phyloP scores from a whole-genome alignment of 306 rosid genomes.

The Acacia melanoxylon region DNA sequence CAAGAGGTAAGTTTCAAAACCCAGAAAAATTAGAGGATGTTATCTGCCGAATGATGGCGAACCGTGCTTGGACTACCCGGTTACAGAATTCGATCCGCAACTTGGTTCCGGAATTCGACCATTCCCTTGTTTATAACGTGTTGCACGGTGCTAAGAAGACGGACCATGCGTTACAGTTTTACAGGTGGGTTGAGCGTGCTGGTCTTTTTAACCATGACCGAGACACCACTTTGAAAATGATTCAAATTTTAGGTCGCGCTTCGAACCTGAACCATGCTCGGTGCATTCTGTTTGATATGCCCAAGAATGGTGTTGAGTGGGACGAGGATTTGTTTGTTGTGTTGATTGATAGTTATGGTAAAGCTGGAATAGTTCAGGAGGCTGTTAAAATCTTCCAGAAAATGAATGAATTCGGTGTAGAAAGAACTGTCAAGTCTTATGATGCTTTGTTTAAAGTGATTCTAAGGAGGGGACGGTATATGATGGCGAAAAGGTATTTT shows the following conservation, averaged over 20 bases:
- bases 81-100: constrained; percentile 76
- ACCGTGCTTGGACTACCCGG: constrained; percentile 94
- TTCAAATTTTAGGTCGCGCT: constrained; percentile 70
- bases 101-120: constrained; percentile 65
- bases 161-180: constrained; percentile 82
- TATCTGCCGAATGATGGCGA: constrained; percentile 74
- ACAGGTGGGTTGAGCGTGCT: constrained; percentile 86
- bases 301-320: constrained; percentile 47
- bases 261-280: constrained; percentile 87
- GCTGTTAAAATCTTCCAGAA: constrained; percentile 77
- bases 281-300: constrained; percentile 67
- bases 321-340: constrained; percentile 71
- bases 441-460: constrained; percentile 81
- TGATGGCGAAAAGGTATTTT: constrained; percentile 91
- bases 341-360: constrained; percentile 67
- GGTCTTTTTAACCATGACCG: constrained; percentile 67
- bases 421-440: constrained; percentile 57
- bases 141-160: constrained; percentile 60
- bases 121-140: constrained; percentile 69
- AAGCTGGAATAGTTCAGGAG: constrained; percentile 86
- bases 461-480: constrained; percentile 68
- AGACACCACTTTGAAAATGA: constrained; percentile 72
- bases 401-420: constrained; percentile 71
- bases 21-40: constrained; percentile 51
- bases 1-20: constrained; percentile 32